Evolutionary conservation across 495 filamentous ascomycete species (phyloP).

Genomic region (Sphaerosporella brunnea): DNA sequence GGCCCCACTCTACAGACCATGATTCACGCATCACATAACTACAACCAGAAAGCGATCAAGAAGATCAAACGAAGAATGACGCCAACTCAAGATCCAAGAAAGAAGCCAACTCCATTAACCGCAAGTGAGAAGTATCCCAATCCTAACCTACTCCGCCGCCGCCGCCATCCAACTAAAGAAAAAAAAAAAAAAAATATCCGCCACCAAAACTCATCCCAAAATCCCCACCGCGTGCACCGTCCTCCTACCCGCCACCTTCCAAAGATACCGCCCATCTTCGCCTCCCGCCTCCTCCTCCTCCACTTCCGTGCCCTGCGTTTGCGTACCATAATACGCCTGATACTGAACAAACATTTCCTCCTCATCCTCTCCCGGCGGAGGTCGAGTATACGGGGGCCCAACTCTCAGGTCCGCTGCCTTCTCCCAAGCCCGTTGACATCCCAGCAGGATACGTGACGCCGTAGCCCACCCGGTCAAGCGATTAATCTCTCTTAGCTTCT

Average conservation of each 20-base stretch:
- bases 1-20: too few species aligned
- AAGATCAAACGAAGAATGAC: too few species aligned
- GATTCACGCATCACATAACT: too few species aligned
- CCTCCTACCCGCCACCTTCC: conserved; percentile 18
- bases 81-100: too few species aligned
- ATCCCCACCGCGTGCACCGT: conserved; percentile 20
- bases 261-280: conserved; percentile 13
- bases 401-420: conserved; percentile 49
- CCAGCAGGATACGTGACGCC: conserved; percentile 56
- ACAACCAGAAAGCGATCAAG: too few species aligned
- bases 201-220: conserved; percentile 11
- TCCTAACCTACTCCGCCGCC: too few species aligned
- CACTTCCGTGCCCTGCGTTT: conserved; percentile 3
- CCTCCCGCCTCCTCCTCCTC: conserved; percentile 8
- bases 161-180: too few species aligned
- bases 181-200: not conserved
- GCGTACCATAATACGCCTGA: not conserved
- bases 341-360: conserved; percentile 21
- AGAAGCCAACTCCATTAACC: too few species aligned
- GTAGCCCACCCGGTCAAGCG: conserved; percentile 76
- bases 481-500: conserved; percentile 53
- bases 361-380: conserved; percentile 29
- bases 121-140: too few species aligned
- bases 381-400: conserved; percentile 53
- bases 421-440: conserved; percentile 71